Evolutionary conservation across 2,329 filamentous ascomycete genomes (phyloP), one percentile per base, ranked within the genome.

Genomic region (Colletotrichum spinosum): DNA sequence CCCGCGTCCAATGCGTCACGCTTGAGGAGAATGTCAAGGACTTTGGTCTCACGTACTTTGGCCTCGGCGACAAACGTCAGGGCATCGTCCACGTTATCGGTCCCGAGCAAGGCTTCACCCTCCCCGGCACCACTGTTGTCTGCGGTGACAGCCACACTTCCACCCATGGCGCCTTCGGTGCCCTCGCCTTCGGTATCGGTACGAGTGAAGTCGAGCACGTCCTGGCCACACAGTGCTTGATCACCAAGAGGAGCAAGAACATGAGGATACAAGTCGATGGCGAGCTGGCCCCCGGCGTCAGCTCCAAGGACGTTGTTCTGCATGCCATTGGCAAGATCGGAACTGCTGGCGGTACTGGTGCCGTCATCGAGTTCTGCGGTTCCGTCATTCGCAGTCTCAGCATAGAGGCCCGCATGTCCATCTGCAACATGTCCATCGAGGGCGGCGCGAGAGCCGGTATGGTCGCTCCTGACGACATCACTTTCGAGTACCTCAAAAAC

Each of bases 361-460:
- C 92, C 57, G 96, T 98, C 70, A 97, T 99, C 73, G 96, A 99
- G 83, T 99, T 95, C 83, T 97, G 94, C 76, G 96, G 96, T 66
- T 97, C 94, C 55, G 93, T 96, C 67, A 97, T 99, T 76, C 90
- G 93, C 71, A 82, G 81, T 67, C 84, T 98, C 72, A 97, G 93
- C 79, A 97, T 99, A 88, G 96, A 98, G 80, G 96, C 95, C 48
- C 90, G 96, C 71, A 98, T 99, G 96, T 97, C 94, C 69, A 97
- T 99, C 77, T 98, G 96, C 84, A 99, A 99, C 84, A 98, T 98
- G 96, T 94, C 94, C 12, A 97, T 98, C 72, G 96, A 99, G 84
- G 96, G 86, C 71, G 96, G 96, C 79, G 96, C 96, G 52, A 88
- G 96, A 81, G 95, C 95, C 67, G 96, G 96, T 70, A 97, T 99